phyloP scores from a whole-genome alignment of 192 early-diverging fungal species.

The Mortierella antarctica region DNA sequence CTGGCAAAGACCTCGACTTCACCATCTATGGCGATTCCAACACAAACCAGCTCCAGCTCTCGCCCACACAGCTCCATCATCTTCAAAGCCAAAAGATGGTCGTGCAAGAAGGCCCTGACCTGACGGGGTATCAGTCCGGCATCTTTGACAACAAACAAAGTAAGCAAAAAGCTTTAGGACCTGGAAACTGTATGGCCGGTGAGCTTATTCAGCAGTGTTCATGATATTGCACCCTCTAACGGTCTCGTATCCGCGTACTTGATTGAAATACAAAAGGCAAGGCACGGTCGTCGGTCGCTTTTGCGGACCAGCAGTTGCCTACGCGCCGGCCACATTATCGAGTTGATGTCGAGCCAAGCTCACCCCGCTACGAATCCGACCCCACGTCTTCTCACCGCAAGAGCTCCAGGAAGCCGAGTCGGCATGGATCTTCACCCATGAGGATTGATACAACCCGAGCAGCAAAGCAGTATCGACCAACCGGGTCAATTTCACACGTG shows the following conservation, averaged over 20 bases:
- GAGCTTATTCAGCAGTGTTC: too few relatives aligned
- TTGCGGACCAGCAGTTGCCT: background rate
- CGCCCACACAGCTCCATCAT: background rate
- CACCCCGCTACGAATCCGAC: too few relatives aligned
- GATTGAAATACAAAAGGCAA: background rate
- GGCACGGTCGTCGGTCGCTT: background rate
- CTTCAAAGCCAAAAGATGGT: constrained; percentile 5
- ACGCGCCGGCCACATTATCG: too few relatives aligned
- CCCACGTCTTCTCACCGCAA: background rate
- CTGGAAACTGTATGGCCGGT: too few relatives aligned
- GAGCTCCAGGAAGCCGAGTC: background rate
- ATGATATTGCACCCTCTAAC: too few relatives aligned
- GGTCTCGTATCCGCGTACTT: too few relatives aligned
- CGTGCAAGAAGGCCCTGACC: background rate
- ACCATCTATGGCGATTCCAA: constrained; percentile 18
- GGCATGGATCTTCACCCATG: background rate
- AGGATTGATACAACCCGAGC: constrained; percentile 9
- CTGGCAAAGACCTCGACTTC: constrained; percentile 12
- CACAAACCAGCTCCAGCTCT: constrained; percentile 18
- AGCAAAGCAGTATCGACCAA: background rate
- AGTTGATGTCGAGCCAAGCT: too few relatives aligned
- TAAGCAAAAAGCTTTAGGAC: background rate
- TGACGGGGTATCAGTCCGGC: constrained; percentile 14
- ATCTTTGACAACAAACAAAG: constrained; percentile 2
- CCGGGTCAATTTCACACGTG: background rate